These are phyloP conservation scores for Ophiocordyceps polyrhachis-furcata DNA, from an alignment of 2,329 filamentous ascomycete genomes.

Conservation along the genomic window DNA sequence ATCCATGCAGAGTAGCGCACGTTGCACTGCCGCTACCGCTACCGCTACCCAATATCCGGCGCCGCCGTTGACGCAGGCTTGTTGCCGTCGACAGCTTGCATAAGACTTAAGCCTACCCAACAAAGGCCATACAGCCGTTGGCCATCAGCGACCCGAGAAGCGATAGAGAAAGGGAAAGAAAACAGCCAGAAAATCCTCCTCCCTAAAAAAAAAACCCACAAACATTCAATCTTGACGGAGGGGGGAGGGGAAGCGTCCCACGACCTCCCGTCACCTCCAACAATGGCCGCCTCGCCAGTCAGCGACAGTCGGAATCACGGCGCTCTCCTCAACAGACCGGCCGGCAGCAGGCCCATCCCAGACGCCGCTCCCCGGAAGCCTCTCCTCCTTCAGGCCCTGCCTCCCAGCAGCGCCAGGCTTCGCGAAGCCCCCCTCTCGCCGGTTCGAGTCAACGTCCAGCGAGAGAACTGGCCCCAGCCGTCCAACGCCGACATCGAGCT, in stretches of 20 bases:
- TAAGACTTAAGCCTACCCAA: background rate
- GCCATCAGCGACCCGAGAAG: background rate
- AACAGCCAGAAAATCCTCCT: too few species aligned
- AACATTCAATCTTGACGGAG: background rate
- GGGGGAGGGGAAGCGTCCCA: background rate
- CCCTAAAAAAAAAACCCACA: background rate
- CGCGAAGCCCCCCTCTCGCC: slow-evolving; percentile 36
- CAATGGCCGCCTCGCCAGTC: slow-evolving; percentile 10
- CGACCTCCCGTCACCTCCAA: slow-evolving; percentile 13
- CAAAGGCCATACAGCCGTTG: background rate
- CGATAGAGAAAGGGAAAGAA: background rate
- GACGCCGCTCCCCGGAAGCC: slow-evolving; percentile 14
- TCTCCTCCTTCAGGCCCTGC: slow-evolving; percentile 12
- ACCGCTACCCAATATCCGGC: background rate
- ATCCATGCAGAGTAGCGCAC: background rate
- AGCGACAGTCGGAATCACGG: slow-evolving; percentile 5
- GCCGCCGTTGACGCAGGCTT: background rate
- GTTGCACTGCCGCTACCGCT: background rate
- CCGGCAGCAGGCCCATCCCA: slow-evolving; percentile 5
- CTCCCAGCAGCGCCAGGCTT: slow-evolving; percentile 19
- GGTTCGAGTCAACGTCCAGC: slow-evolving; percentile 33
- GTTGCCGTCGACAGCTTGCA: background rate
- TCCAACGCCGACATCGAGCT: slow-evolving; percentile 33
- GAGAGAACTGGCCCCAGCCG: slow-evolving; percentile 32
- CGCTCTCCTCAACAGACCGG: slow-evolving; percentile 2